Conservation (phyloP, 768 basidiomycete genomes). For the Naganishia vishniacii region DNA sequence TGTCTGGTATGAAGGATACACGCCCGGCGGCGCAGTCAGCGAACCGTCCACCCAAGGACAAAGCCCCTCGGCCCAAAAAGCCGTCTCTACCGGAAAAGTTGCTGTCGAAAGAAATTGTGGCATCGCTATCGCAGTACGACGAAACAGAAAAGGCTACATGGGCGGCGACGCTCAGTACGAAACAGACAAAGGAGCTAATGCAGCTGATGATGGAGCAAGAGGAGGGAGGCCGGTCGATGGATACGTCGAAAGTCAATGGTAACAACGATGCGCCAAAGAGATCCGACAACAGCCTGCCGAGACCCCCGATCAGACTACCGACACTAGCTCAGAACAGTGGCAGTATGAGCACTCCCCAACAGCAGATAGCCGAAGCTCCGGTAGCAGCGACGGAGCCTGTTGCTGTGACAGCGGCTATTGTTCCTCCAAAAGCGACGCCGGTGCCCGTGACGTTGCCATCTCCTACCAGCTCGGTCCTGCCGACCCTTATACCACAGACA, state of each 20-base stretch:
- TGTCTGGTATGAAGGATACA: constrained; percentile 17
- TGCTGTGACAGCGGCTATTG: background rate
- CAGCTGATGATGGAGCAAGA: constrained; percentile 3
- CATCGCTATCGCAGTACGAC: constrained; percentile 37
- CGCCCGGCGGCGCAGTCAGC: constrained; percentile 17
- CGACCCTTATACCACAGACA: background rate
- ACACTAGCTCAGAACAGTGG: background rate
- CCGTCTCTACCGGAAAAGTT: constrained; percentile 35
- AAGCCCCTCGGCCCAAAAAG: background rate
- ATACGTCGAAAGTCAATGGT: background rate
- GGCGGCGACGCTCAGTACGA: constrained; percentile 30
- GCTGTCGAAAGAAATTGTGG: constrained; percentile 41
- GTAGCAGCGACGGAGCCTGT: background rate
- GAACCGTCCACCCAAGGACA: background rate
- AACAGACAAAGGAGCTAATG: constrained; percentile 17
- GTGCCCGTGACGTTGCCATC: too few species aligned
- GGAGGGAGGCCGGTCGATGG: background rate
- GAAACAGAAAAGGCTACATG: constrained; percentile 38
- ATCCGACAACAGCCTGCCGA: too few species aligned
- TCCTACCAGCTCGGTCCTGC: background rate
- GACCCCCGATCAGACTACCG: background rate
- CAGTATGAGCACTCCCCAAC: background rate
- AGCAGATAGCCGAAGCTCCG: background rate
- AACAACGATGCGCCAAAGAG: background rate
- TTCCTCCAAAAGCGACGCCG: too few species aligned